Percentiles rank a stretch among this genome's conserved stretches.
Evolutionary conservation across 73 alveolate genomes (phyloP).

Genomic region (Halteria grandinella): DNA sequence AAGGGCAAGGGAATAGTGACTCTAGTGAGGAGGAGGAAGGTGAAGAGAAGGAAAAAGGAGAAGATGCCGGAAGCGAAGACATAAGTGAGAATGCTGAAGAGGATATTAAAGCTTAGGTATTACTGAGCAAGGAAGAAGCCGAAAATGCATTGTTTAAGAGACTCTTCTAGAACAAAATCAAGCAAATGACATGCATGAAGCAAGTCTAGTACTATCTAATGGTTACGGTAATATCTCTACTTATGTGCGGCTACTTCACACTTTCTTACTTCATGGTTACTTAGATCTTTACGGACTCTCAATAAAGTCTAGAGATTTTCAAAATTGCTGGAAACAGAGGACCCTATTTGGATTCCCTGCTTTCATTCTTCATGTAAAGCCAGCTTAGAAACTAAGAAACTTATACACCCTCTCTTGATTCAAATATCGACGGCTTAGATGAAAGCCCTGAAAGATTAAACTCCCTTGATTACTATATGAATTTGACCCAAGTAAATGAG

Average conservation of each 20-base stretch:
- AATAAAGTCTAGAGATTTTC: constrained; percentile 22
- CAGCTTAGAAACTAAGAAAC: constrained; percentile 8
- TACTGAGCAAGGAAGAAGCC: constrained; percentile 43
- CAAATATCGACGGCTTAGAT: too few species aligned
- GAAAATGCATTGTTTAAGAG: constrained; percentile 44
- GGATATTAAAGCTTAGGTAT: constrained; percentile 38
- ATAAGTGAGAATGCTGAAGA: constrained; percentile 52
- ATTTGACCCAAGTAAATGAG: not conserved
- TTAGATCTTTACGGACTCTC: constrained; percentile 23
- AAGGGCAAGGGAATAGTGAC: constrained; percentile 18
- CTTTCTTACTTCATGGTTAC: constrained; percentile 37
- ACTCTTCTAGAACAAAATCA: constrained; percentile 32
- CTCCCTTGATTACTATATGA: constrained; percentile 23
- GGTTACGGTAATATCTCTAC: constrained; percentile 3
- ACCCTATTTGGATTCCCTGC: constrained; percentile 30
- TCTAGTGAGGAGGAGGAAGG: not conserved
- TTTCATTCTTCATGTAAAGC: constrained; percentile 16
- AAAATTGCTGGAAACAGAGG: constrained; percentile 33
- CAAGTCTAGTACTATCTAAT: constrained; percentile 16
- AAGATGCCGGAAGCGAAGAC: constrained; percentile 25
- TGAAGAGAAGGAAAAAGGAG: not conserved
- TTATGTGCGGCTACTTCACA: constrained; percentile 50
- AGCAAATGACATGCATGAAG: constrained; percentile 49
- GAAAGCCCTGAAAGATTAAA: too few species aligned
- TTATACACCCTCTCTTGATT: not conserved